Base-by-base conservation (phyloP, 129 eudicot species). In the Deinandra increscens region DNA sequence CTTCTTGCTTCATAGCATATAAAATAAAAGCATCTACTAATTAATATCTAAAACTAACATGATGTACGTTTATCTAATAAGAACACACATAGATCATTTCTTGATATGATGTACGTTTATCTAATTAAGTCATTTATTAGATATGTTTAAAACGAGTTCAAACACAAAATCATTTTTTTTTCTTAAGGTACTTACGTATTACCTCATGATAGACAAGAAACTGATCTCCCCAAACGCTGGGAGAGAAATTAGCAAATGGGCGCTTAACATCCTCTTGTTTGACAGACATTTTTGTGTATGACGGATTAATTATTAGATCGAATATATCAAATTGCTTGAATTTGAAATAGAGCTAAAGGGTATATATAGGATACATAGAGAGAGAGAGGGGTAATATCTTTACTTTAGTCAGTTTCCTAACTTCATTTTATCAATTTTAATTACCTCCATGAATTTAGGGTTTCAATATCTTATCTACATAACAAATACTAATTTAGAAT, bases 191-290 rank as follows among this genome's bases (percentile, higher is more conserved):
- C n/a, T n/a, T n/a, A n/a, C 31, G 31, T 26, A 26, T 26, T 31
- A 67, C 73, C 50, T 37, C 1, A 11, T 48, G 11, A 18, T 51
- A n/a, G 39, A 4, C 3, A 26, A 56, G 63, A 13, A 56, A 56
- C 11, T 56, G 63, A 56, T 56, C 63, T 56, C 63, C 63, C 63
- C 63, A 56, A 11, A 56, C 63, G 4, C 63, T 12, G 9, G 63
- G 39, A 29, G 63, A 33, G 51, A 48, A 69, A 7, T 51, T 34
- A 34, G 78, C 76, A 4, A 75, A 29, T 0, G 82, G 88, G 22
- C 88, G 81, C 34, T 58, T 26, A 31, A 49, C 31, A 68, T 68
- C 59, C 59, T 68, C 66, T 61, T 36, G 46, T 36, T 61, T 34
- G 29, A 34, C 1, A 13, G 45, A 31, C 46, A 61, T 61, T 15